Base-by-base conservation (phyloP, 2,329 filamentous ascomycete species). In the Neoarthrinium moseri region DNA sequence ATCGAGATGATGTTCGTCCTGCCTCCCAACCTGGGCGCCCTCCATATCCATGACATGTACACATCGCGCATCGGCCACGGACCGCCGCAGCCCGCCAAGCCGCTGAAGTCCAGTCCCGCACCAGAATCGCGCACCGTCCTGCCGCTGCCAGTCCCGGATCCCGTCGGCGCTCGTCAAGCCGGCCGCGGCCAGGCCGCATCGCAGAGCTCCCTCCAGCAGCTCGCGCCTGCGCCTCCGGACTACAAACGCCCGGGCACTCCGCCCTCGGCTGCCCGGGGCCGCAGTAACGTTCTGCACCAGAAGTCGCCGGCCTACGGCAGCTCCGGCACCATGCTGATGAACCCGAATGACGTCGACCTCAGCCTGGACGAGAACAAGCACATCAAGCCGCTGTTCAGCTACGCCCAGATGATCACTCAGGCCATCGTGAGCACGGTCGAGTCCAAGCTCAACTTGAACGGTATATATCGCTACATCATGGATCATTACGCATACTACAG, bases 1-100 rank as follows among this genome's bases (percentile, higher is more conserved):
- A 88, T 94, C 1, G 92, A 99, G 71, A 99, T 99, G 94, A 92
- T 97, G 76, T 99, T 99, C 67, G 89, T 96, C 38, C 81, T 95
- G n/a, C 92, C 94, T 1, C 83, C 82, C 20, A 85, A 88, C 54
- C 75, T 81, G 36, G 74, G 73, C 46, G 80, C 81, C 20, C 75
- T 91, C 21, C 75, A 80, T 37, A 84, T 95, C 49, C 81, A 87
- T 59, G 77, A 77, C 18, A 80, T 71, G 57, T 91, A 87, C 60
- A 77, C 88, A 13, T 80, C 87, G 55, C 83, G 87, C 36, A 84
- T 86, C 24, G 77, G 81, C 21, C 70, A 84, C 24, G 53, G 48
- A 53, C 37, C 13, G 60, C 32, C 18, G 15, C 11, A 17, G 13
- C 18, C 6, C n/a, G 32, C 60, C 24, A 53, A 51, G 34, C 43